These are phyloP conservation scores for Quercus rubra DNA, from an alignment of 306 rosid species.

Conservation along the genomic window DNA sequence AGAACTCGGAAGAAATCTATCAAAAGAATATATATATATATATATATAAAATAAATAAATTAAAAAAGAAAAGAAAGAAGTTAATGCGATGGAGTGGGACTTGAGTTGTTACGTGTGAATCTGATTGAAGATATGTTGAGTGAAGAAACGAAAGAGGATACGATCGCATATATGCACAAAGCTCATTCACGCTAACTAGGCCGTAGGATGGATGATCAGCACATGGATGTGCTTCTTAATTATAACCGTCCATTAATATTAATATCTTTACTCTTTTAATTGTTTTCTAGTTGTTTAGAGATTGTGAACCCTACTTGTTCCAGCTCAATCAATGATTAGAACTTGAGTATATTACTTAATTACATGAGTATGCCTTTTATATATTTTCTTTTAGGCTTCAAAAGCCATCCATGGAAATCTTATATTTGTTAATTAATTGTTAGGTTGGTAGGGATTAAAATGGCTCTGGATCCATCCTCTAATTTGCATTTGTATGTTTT, in stretches of 20 bases:
- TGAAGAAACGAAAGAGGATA: neutral
- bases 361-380: neutral
- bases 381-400: neutral
- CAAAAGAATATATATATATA: neutral
- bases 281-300: no score
- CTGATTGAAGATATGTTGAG: neutral
- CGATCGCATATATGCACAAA: neutral
- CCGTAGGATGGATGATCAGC: no score
- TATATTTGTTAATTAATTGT: neutral
- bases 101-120: neutral
- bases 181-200: no score
- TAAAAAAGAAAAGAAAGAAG: neutral
- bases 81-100: neutral
- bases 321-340: no score
- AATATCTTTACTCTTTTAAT: no score
- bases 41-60: no score
- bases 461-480: neutral
- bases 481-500: neutral
- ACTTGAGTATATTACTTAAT: neutral
- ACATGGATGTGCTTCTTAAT: no score
- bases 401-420: conserved; percentile 10
- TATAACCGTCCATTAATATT: no score
- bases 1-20: conserved; percentile 11
- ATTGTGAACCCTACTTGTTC: no score
- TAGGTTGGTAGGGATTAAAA: neutral